Conservation (phyloP, 2,329 filamentous ascomycete genomes). For the Fusarium sp. region DNA sequence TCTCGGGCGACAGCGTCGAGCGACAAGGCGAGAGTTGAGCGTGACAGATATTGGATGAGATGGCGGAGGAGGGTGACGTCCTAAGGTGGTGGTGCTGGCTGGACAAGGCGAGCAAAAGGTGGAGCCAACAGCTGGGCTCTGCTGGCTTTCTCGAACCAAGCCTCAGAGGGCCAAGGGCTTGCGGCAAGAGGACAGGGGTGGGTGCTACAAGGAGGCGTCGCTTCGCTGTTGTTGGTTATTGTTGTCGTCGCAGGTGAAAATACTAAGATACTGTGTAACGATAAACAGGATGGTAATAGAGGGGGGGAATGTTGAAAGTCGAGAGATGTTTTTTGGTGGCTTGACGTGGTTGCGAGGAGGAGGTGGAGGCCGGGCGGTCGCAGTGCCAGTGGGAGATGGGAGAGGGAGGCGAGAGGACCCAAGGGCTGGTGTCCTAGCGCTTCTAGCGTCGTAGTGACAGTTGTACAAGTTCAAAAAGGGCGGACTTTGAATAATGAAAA, state of each 20-base stretch:
- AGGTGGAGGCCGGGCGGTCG: conserved; percentile 33
- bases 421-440: conserved; percentile 14
- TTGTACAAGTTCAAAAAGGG: conserved; percentile 20
- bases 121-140: conserved; percentile 29
- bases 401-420: conserved; percentile 5
- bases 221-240: conserved; percentile 13
- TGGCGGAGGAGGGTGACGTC: conserved; percentile 34
- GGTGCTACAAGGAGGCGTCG: not conserved
- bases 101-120: conserved; percentile 30
- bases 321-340: conserved; percentile 35
- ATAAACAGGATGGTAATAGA: conserved; percentile 18
- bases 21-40: conserved; percentile 7
- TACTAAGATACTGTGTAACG: conserved; percentile 26
- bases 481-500: not conserved
- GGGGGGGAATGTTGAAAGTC: not conserved
- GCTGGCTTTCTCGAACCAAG: conserved; percentile 27
- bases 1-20: conserved; percentile 7
- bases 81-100: conserved; percentile 18
- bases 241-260: conserved; percentile 20
- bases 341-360: conserved; percentile 34
- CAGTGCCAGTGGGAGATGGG: not conserved
- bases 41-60: conserved; percentile 21
- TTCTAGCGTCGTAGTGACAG: conserved; percentile 31
- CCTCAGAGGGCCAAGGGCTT: conserved; percentile 6
- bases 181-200: conserved; percentile 6